Percentiles rank a stretch among this genome's conserved stretches.
Conservation (phyloP, 768 basidiomycete species). For the Naematelia aurantialba region DNA sequence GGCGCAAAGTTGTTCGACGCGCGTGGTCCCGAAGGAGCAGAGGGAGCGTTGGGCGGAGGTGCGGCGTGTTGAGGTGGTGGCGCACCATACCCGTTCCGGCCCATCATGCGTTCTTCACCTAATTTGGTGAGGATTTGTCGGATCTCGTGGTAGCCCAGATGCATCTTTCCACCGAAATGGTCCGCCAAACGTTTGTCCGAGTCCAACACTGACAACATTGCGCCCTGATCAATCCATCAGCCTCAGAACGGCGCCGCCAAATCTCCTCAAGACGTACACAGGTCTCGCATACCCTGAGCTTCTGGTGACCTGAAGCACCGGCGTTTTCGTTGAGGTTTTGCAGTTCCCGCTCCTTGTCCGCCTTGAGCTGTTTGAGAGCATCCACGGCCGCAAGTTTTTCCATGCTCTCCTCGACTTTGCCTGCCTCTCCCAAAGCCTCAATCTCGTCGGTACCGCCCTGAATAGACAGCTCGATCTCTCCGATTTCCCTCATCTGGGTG, state of each 20-base stretch:
- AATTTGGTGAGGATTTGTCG: constrained; percentile 89
- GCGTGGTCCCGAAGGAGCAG: constrained; percentile 33
- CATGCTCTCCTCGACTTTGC: constrained; percentile 99
- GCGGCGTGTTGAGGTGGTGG: constrained; percentile 54
- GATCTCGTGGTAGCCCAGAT: constrained; percentile 96
- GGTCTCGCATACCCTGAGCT: constrained; percentile 98
- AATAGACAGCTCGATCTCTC: constrained; percentile 97
- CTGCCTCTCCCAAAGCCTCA: constrained; percentile 89
- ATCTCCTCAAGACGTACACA: constrained; percentile 56
- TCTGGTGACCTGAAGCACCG: constrained; percentile 99
- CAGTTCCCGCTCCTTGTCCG: constrained; percentile 94
- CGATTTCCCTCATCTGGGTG: constrained; percentile 92
- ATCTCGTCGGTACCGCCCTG: constrained; percentile 99
- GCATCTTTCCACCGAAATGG: constrained; percentile 99
- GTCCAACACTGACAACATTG: constrained; percentile 96
- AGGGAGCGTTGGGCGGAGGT: constrained; percentile 50
- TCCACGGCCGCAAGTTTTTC: constrained; percentile 95
- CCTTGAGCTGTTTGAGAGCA: constrained; percentile 91
- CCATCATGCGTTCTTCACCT: constrained; percentile 70
- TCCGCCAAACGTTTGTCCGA: constrained; percentile 97
- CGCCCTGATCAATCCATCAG: constrained; percentile 53
- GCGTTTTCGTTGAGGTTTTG: constrained; percentile 96
- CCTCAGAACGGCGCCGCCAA: neutral
- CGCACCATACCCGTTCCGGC: constrained; percentile 52
- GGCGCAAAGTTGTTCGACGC: constrained; percentile 1